phyloP scores from a whole-genome alignment of 805 yeast species.

The Zygosaccharomyces kombuchaensis region DNA sequence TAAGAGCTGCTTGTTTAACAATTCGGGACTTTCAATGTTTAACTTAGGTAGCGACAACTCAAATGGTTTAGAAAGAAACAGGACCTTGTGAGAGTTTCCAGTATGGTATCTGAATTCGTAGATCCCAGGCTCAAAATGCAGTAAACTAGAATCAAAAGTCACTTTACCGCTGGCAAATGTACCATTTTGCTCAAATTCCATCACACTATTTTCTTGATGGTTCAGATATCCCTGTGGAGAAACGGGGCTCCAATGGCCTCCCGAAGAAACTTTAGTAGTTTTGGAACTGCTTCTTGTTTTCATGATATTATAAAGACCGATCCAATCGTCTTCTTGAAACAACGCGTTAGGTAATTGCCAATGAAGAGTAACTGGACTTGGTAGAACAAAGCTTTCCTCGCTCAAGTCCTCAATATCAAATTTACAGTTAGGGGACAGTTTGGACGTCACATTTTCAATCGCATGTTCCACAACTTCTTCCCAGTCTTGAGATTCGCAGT shows the following conservation, averaged over 20 bases:
- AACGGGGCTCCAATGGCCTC: slow-evolving; percentile 61
- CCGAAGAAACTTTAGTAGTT: slow-evolving; percentile 55
- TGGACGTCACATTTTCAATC: slow-evolving; percentile 17
- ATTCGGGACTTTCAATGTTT: slow-evolving; percentile 20
- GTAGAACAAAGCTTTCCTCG: slow-evolving; percentile 32
- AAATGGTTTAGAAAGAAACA: slow-evolving; percentile 60
- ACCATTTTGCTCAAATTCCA: slow-evolving; percentile 11
- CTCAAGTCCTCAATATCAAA: slow-evolving; percentile 30
- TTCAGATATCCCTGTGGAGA: slow-evolving; percentile 34
- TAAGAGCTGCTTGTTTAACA: slow-evolving; percentile 20
- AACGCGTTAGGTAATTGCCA: slow-evolving; percentile 49
- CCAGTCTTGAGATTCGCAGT: slow-evolving; percentile 13
- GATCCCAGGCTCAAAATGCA: slow-evolving; percentile 64
- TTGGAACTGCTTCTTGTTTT: slow-evolving; percentile 54
- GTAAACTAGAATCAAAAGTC: slow-evolving; percentile 44
- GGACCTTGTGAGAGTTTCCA: slow-evolving; percentile 64
- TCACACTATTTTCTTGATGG: slow-evolving; percentile 17
- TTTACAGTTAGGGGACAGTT: slow-evolving; percentile 27
- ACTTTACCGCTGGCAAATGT: slow-evolving; percentile 42
- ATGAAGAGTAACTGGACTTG: slow-evolving; percentile 45
- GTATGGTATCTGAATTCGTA: slow-evolving; percentile 73
- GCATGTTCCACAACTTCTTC: slow-evolving; percentile 21
- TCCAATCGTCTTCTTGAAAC: slow-evolving; percentile 61
- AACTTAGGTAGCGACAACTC: slow-evolving; percentile 47
- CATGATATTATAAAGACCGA: slow-evolving; percentile 64